A percentile compares a stretch with the other conserved stretches of the same genome.
Evolutionary conservation across 1,284 basidiomycete genomes (phyloP).

Genomic region (Leccinum ponderosum): DNA sequence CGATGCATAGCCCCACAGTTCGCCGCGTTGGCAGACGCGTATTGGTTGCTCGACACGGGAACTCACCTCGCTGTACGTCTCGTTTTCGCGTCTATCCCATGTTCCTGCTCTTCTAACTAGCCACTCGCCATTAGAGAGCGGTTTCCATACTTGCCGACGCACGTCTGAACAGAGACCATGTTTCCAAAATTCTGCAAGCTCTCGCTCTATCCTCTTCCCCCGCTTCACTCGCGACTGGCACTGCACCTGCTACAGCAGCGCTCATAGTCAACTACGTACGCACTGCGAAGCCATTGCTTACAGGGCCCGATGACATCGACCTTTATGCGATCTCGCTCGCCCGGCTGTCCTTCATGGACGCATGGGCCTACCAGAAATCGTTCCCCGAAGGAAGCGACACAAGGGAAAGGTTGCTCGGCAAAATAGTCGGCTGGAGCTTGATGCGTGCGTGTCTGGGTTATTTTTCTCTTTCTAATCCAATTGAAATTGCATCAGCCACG

Average conservation of each 20-base stretch:
- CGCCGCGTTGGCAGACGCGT: slow-evolving; percentile 69
- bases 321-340: slow-evolving; percentile 66
- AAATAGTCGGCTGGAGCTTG: slow-evolving; percentile 67
- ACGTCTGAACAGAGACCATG: slow-evolving; percentile 71
- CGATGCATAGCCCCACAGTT: slow-evolving; percentile 73
- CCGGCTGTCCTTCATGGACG: slow-evolving; percentile 60
- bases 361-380: slow-evolving; percentile 71
- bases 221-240: slow-evolving; percentile 29
- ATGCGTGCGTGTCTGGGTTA: slow-evolving; percentile 52
- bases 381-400: slow-evolving; percentile 58
- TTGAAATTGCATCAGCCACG: slow-evolving; percentile 42
- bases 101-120: not conserved
- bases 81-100: not conserved
- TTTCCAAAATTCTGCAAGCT: slow-evolving; percentile 72
- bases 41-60: slow-evolving; percentile 77
- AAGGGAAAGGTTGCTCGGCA: slow-evolving; percentile 54
- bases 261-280: slow-evolving; percentile 69
- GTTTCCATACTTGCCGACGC: slow-evolving; percentile 69
- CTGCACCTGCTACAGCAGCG: slow-evolving; percentile 15
- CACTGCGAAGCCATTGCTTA: slow-evolving; percentile 66
- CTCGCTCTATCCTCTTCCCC: slow-evolving; percentile 55
- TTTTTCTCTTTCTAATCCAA: not conserved
- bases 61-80: slow-evolving; percentile 57
- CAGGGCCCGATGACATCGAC: slow-evolving; percentile 66
- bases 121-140: slow-evolving; percentile 47